These are phyloP conservation scores for Alloteropsis angusta DNA, from an alignment of 202 grass and related monocot species.

Conservation along the genomic window DNA sequence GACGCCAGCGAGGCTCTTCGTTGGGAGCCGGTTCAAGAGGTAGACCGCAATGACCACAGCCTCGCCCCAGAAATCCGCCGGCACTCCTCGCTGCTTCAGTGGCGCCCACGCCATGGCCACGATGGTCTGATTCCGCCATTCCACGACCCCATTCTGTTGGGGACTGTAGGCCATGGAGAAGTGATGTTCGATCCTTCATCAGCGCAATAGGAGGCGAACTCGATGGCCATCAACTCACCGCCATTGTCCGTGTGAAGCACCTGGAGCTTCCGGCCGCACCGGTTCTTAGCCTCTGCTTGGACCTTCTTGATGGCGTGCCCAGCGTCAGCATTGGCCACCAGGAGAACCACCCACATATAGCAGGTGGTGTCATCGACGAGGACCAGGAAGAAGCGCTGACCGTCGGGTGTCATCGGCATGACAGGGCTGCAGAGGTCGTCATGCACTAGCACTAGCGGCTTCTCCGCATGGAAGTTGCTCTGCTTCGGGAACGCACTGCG, in stretches of 20 bases:
- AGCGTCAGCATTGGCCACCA: too few relatives aligned
- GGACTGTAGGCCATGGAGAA: background rate
- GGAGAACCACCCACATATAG: too few relatives aligned
- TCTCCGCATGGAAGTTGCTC: background rate
- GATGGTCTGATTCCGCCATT: background rate
- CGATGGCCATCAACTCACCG: too few relatives aligned
- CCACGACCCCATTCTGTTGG: background rate
- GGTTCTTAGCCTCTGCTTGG: too few relatives aligned
- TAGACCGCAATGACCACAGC: too few relatives aligned
- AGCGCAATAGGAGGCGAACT: background rate
- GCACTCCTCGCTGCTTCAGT: background rate
- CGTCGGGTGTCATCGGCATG: background rate
- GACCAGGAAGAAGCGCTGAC: too few relatives aligned
- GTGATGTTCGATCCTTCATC: background rate
- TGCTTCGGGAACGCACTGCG: background rate
- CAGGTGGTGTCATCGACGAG: too few relatives aligned
- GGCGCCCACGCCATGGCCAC: background rate
- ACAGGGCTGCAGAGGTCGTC: background rate
- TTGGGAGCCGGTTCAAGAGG: too few relatives aligned
- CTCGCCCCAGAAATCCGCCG: too few relatives aligned
- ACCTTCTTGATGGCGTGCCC: too few relatives aligned
- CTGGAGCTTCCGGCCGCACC: too few relatives aligned
- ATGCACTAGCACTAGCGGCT: background rate
- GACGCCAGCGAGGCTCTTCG: too few relatives aligned
- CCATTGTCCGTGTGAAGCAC: background rate